Evolutionary conservation across 805 yeast genomes (phyloP), one percentile per base, ranked within the genome.

Genomic region (Candida hungchunana): DNA sequence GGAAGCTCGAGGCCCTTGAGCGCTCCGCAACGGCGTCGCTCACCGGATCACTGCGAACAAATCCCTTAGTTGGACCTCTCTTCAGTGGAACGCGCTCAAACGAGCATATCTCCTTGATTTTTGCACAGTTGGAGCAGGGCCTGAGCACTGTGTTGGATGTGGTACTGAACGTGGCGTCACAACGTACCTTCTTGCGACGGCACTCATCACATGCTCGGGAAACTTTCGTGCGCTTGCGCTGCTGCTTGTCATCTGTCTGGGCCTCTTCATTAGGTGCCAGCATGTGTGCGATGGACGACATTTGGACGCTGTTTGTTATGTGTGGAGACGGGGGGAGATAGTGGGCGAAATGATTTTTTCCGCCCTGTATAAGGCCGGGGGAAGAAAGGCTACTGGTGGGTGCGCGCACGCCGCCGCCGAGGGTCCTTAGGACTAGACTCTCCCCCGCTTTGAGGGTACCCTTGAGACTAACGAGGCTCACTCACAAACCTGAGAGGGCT

Each of bases 201-300:
- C 93, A 83, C 31, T 80, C 78, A 55, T 83, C 94, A 55, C 94
- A 83, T 2, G 90, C 93, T 35, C 94, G 59, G 1, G 88, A 80
- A 0, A 82, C 87, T 54, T 83, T 83, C 7, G 82, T 69, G 38
- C 89, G 50, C 50, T 81, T 80, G 32, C 83, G 66, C 21, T 51
- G 53, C 9, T 44, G 46, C 17, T 36, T 40, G 18, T 18, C 15
- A 4, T 37, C 37, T 11, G 29, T 31, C 6, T 28, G 33, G 6
- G 33, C 18, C 9, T 18, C 18, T 6, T 21, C 34, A 15, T 21
- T 20, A 3, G 33, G 17, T 14, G 32, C 29, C 25, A 38, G 37
- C 37, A 38, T 38, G 31, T 38, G 33, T 3, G 38, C 39, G 14
- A 39, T 39, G 25, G 42, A 39, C 15, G 42, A 39, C 42, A 39